Evolutionary conservation across 2,329 filamentous ascomycete genomes (phyloP), one percentile per base, ranked within the genome.

Genomic region (Alternaria dauci): DNA sequence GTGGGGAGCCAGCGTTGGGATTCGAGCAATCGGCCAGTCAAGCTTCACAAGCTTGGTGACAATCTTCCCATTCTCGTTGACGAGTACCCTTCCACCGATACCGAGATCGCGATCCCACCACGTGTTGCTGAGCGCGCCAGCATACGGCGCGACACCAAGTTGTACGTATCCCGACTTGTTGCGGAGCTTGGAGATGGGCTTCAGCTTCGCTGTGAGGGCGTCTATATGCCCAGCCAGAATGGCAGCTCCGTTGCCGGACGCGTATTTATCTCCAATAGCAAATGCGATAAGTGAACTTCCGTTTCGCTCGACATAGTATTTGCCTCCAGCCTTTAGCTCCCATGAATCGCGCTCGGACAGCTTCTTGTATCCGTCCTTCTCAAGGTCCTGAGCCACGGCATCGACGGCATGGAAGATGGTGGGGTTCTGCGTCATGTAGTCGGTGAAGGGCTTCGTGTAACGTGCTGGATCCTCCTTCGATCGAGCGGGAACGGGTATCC

Each of bases 91-190:
- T 39, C 95, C 95, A 66, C 93, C 95, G 70, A 98, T 91, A 67
- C 91, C 90, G 52, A 99, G 85, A 78, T 99, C 95, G 38, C 95
- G 88, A 78, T 98, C 95, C 94, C 94, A 98, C 95, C 95, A 98
- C 1, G 95, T 98, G 64, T 85, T 84, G 76, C 94, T 95, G 63
- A 98, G 81, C 1, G 84, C 93, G 52, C 95, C 94, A 9, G 93
- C 94, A 76, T 98, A 99, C 0, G 92, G 95, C 2, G 95, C 94
- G 54, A 98, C 92, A 25, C 92, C 94, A 7, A 98, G 86, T 81
- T 98, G 93, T 28, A 92, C 79, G 75, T 93, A 99, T 55, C 95
- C 94, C 32, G 91, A 90, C 76, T 91, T 93, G 70, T 85, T 91
- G n/a, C 90, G 88, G 72, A 97, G 89, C 73, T 88, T 91, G 73